Conservation (phyloP, 768 basidiomycete species). For the Hypholoma fasciculare region DNA sequence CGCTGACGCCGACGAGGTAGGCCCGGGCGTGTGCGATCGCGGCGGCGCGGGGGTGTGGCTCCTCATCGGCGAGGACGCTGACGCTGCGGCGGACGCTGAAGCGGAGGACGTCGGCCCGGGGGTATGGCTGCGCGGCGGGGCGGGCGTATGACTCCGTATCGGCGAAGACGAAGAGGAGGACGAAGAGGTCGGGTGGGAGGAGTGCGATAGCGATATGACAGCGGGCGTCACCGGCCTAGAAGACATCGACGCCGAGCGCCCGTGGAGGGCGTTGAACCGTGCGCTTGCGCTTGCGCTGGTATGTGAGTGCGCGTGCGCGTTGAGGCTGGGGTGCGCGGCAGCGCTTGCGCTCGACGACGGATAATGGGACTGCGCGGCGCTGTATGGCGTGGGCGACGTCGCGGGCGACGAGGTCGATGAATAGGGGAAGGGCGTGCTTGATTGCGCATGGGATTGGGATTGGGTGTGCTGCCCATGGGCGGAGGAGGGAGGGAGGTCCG, state of each 20-base stretch:
- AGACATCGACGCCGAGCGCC: constrained; percentile 59
- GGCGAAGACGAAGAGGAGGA: constrained; percentile 27
- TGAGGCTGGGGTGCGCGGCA: constrained; percentile 28
- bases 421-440: constrained; percentile 25
- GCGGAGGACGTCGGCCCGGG: constrained; percentile 17
- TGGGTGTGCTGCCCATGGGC: constrained; percentile 24
- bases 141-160: constrained; percentile 19
- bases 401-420: constrained; percentile 25
- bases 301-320: no score
- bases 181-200: constrained; percentile 36
- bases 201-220: constrained; percentile 37
- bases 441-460: not conserved
- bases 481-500: constrained; percentile 35
- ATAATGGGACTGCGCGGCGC: constrained; percentile 15
- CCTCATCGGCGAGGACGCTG: constrained; percentile 9
- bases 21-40: no score
- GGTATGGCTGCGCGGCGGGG: constrained; percentile 20
- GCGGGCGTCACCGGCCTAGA: constrained; percentile 47
- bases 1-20: constrained; percentile 19
- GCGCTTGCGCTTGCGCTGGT: constrained; percentile 10
- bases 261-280: constrained; percentile 51
- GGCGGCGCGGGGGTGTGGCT: constrained; percentile 29
- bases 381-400: constrained; percentile 33
- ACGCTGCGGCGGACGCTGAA: not conserved
- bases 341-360: constrained; percentile 3